Evolutionary conservation across 2,329 filamentous ascomycete species (phyloP), one percentile per base, ranked within the genome.

Genomic region (Fusarium armeniacum): DNA sequence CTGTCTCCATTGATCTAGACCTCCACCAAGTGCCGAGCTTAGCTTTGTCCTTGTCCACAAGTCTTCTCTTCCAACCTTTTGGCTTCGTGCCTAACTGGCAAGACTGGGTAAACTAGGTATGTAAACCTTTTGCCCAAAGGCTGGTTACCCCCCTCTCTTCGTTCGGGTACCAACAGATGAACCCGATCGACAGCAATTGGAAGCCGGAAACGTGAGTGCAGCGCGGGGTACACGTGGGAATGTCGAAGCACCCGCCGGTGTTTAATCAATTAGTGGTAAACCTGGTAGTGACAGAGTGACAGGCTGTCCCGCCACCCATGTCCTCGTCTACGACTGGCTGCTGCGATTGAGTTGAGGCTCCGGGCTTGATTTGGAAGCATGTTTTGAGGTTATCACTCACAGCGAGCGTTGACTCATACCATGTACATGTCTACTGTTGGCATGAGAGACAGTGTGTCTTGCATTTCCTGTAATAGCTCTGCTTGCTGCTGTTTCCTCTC

Each of bases 201-300:
- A 70, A 59, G 54, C 36, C 54, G 60, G 24, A 59, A 28, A 46
- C 20, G 35, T 33, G 44, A 68, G 28, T 70, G 63, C 65, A 70
- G 68, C 67, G 67, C 67, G 67, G 67, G 67, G 67, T 70, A 58
- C 67, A 70, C 67, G 63, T 68, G 67, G 67, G 61, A 70, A 70
- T 63, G 50, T 55, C 46, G 44, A 66, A 65, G 55, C 67, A 59
- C 41, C 49, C 43, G 38, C 30, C 32, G 41, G 24, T 55, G 36
- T 53, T 51, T 30, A 40, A 40, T 20, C 28, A 51, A 56, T 35
- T 26, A 50, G 22, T 24, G 32, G 35, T 51, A 26, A 38, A 56
- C 67, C 53, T 50, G 53, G 58, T 51, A 40, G 32, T 55, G 41
- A 20, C 36, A 8, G 36, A 44, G 41, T 44, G 54, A 45, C 50